Percentiles rank a stretch among this genome's conserved stretches.
Conservation (phyloP, 2,329 filamentous ascomycete genomes). For the Xylariaceae sp. region DNA sequence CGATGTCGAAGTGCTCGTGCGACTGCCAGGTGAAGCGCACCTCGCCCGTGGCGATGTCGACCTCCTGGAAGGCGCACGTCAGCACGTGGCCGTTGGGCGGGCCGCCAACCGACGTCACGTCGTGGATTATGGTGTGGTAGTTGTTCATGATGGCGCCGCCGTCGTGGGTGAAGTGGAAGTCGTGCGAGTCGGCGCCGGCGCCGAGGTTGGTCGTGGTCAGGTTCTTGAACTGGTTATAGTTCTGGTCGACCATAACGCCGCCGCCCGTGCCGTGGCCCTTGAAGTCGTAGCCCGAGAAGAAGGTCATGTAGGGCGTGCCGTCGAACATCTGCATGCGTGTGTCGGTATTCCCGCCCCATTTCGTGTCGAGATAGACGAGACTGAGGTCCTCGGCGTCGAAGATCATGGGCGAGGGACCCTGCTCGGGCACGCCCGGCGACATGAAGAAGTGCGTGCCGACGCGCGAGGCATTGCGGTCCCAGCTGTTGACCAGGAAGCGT, state of each 20-base stretch:
- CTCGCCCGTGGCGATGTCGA: slow-evolving; percentile 28
- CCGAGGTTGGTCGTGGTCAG: slow-evolving; percentile 28
- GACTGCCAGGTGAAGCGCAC: slow-evolving; percentile 31
- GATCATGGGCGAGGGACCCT: slow-evolving; percentile 15
- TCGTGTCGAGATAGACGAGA: slow-evolving; percentile 17
- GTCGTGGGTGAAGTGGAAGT: slow-evolving; percentile 33
- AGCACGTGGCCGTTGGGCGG: slow-evolving; percentile 22
- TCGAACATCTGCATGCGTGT: slow-evolving; percentile 23
- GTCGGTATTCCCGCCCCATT: slow-evolving; percentile 13
- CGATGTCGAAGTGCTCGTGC: slow-evolving; percentile 19
- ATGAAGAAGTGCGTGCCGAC: slow-evolving; percentile 15
- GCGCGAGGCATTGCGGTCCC: slow-evolving; percentile 11
- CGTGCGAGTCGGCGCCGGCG: slow-evolving; percentile 33
- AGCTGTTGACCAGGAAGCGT: slow-evolving; percentile 13
- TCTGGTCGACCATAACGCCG: slow-evolving; percentile 25
- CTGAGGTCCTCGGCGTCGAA: slow-evolving; percentile 16
- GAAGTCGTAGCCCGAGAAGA: slow-evolving; percentile 27
- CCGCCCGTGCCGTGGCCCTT: slow-evolving; percentile 15
- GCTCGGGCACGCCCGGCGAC: slow-evolving; percentile 5
- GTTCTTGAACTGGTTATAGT: slow-evolving; percentile 30
- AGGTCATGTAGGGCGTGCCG: slow-evolving; percentile 26
- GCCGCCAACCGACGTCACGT: slow-evolving; percentile 25
- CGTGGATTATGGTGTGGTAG: slow-evolving; percentile 28
- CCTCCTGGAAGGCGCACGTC: slow-evolving; percentile 32
- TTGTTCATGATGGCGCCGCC: slow-evolving; percentile 34